Conservation (phyloP, 192 early-diverging fungal species). For the Linnemannia zychae region DNA sequence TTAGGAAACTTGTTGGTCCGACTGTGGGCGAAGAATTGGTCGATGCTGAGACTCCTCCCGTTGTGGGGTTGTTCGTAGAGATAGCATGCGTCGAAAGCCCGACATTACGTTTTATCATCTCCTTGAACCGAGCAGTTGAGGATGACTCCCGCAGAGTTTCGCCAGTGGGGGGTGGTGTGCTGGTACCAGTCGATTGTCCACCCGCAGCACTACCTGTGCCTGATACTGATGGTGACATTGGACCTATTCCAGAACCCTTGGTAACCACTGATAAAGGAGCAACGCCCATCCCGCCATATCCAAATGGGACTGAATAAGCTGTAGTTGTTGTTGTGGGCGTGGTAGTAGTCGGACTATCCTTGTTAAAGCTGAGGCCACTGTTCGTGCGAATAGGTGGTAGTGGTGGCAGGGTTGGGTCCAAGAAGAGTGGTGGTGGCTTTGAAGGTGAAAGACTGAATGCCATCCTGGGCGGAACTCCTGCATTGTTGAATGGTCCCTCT, state of each 20-base stretch:
- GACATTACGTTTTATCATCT: conserved; percentile 46
- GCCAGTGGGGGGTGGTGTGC: neutral
- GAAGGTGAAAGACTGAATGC: neutral
- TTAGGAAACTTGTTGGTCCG: neutral
- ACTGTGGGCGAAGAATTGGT: neutral
- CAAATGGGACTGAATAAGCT: conserved; percentile 16
- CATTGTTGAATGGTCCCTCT: neutral
- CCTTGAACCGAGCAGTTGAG: conserved; percentile 33
- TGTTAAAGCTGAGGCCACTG: neutral
- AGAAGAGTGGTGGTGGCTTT: neutral
- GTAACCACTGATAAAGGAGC: conserved; percentile 24
- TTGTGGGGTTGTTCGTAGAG: neutral
- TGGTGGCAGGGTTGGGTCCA: conserved; percentile 20
- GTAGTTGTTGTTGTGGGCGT: neutral
- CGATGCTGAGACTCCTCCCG: neutral
- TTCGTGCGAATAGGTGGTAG: conserved; percentile 12
- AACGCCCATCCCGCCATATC: conserved; percentile 15
- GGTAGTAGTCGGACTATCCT: neutral
- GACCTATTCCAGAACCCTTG: neutral
- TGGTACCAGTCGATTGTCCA: neutral
- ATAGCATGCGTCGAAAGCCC: neutral
- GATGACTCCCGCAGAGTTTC: neutral
- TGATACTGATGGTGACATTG: neutral
- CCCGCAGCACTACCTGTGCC: neutral
- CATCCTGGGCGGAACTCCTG: neutral